Base-by-base conservation (phyloP, 2,329 filamentous ascomycete species). In the Penicillium thymicola region DNA sequence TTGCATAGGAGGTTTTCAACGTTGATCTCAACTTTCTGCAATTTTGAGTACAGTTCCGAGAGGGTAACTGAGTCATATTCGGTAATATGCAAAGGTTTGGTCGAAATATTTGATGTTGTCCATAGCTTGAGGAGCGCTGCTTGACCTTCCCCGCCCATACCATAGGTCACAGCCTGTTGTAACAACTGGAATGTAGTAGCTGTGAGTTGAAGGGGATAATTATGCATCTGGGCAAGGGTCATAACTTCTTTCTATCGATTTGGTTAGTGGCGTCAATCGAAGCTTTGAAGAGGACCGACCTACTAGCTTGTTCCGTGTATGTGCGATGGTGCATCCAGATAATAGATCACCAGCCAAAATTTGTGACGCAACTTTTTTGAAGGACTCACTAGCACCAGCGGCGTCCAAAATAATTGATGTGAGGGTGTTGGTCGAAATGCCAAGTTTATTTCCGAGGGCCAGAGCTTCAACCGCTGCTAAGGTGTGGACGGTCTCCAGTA, bases 401-500 rank as follows among this genome's bases (percentile, higher is more conserved):
- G 54, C 57, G 40, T 43, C 54, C 21, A 50, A 54, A 30, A 59
- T 59, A 13, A 59, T 59, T 42, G 57, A 43, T 7, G n/a, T 11
- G 3, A 59, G 57, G 11, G 27, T 32, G 3, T n/a, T 40, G 18
- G 18, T 47, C 8, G 48, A 47, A 34, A 59, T 27, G 4, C 43
- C 54, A n/a, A 59, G 49, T 25, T 54, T 57, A 1, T 38, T 16
- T 36, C 49, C 57, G 5, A 59, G 54, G 16, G 49, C 54, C 38
- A 59, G 30, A 23, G 57, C 54, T 51, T 59, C 57, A 42, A 59
- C 23, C 8, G 54, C 57, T 38, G 54, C 50, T 36, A 47, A 13
- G 1, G 49, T 51, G 21, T 59, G 57, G 5, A 57, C 54, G n/a
- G 21, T 59, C 32, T 57, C 44, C 16, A 59, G 27, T 27, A 59